Percentiles rank a stretch among this genome's conserved stretches.
phyloP scores from a whole-genome alignment of 441 rosid species.

The Mallotus repandus region DNA sequence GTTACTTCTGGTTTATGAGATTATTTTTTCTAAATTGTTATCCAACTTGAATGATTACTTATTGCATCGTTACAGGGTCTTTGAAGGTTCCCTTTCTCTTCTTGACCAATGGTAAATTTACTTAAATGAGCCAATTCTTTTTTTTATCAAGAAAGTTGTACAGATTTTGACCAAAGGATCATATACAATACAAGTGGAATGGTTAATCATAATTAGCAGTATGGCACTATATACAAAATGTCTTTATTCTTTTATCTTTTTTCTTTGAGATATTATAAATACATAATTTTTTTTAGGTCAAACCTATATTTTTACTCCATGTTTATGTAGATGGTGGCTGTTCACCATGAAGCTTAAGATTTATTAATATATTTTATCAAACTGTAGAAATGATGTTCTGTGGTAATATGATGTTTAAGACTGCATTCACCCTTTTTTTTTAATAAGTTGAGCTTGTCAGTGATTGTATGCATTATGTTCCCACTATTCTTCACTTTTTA shows the following conservation, averaged over 20 bases:
- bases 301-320: not conserved
- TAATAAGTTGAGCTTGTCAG: no score
- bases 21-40: not conserved
- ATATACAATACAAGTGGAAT: not conserved
- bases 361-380: not conserved
- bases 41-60: not conserved
- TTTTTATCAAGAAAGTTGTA: not conserved
- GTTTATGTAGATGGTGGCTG: not conserved
- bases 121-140: not conserved
- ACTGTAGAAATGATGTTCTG: not conserved
- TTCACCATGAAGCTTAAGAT: not conserved
- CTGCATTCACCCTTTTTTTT: no score
- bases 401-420: not conserved
- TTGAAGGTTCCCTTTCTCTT: slow-evolving; percentile 54
- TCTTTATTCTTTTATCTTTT: not conserved
- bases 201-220: not conserved
- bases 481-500: not conserved
- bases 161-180: not conserved
- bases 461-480: no score
- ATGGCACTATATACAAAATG: not conserved
- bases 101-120: slow-evolving; percentile 55
- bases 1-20: not conserved
- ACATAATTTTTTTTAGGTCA: not conserved
- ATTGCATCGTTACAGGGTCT: slow-evolving; percentile 33
- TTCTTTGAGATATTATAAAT: not conserved